Base-by-base conservation (phyloP, 305 asterid genomes). In the Solanum chacoense region DNA sequence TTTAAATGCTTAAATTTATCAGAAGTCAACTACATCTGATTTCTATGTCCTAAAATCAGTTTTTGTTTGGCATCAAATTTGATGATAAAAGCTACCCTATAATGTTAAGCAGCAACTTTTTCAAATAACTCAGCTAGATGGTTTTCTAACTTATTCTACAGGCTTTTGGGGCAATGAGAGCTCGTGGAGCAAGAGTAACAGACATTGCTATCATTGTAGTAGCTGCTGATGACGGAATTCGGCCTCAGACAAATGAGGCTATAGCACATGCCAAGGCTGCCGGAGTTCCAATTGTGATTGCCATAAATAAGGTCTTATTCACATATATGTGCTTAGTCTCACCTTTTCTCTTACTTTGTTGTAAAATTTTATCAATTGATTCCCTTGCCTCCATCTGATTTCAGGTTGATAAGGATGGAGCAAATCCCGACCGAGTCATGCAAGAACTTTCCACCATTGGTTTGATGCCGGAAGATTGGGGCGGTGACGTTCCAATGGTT, bases 161-260 rank as follows among this genome's bases (percentile, higher is more conserved):
- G 99, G 99, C 99, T 80, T 98, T 98, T 93, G 99, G 99, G 89
- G 99, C 99, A 75, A 98, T 98, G 99, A 94, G 99, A 94, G 99
- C 99, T 87, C 99, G 99, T 86, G 98, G 99, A 90, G 98, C 99
- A n/a, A 94, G 99, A 91, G 99, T 96, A 84, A 98, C 99, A 14
- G 99, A 98, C 87, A 98, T 98, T 89, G 99, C 96, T 89, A 92
- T 98, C 87, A 95, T 98, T 83, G 99, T 98, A 81, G 99, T 98
- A 86, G 99, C 99, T 85, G 99, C 99, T 83, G 99, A 96, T 94
- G 99, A 98, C 59, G 99, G 99, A 76, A 95, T 98, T 79, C 93
- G 94, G 76, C 99, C 99, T 89, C 99, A 98, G 93, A 96, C 99
- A 89, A 94, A 86, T 78, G 99, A 98, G 92, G 99, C 99, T 83